Evolutionary conservation across 495 filamentous ascomycete species (phyloP), one percentile per base, ranked within the genome.

Genomic region (Eremomyces bilateralis): DNA sequence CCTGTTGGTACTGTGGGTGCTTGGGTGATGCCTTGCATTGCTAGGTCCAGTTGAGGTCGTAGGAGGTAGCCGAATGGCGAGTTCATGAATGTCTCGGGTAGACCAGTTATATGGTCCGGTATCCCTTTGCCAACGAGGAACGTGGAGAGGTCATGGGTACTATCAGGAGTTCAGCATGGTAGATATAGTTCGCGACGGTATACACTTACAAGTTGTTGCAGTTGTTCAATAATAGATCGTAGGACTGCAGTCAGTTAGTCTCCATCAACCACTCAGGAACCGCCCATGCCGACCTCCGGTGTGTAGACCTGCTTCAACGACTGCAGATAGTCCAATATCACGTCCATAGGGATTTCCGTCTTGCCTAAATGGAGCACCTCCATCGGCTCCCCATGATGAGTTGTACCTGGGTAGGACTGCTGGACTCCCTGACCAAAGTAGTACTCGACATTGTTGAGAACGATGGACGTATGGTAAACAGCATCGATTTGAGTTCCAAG

Each of bases 31-130:
- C 70, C 65, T 16, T 73, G 62, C 51, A 95, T 68, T 40, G 80
- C 71, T 33, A 56, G 56, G 39, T 81, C 77, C 11, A 97, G 67
- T 45, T 80, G 71, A 13, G 84, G 81, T 51, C 69, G 70, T 35
- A 97, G 53, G 74, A 93, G 90, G 49, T 77, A 73, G 1, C 88
- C 88, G 41, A 94, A 80, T 0, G 85, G 84, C 0, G 88, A 92
- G 30, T 81, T 68, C 17, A 97, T 62, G 15, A 95, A 82, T 0
- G 71, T 76, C 46, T 78, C 69, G 15, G 88, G 88, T 40, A 97
- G 67, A 36, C 76, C 79, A n/a, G 69, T 68, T 41, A 97, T 95
- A 40, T 90, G 76, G 0, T 69, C 64, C 8, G 88, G 88, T 39
- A 97, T 94, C 6, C 78, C 73, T 46, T 70, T 76, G 15, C 88